Percentiles rank a stretch among this genome's conserved stretches.
These are phyloP conservation scores for Stramenopiles sp. DNA, from an alignment of 352 stramenopile genomes.

Conservation along the genomic window DNA sequence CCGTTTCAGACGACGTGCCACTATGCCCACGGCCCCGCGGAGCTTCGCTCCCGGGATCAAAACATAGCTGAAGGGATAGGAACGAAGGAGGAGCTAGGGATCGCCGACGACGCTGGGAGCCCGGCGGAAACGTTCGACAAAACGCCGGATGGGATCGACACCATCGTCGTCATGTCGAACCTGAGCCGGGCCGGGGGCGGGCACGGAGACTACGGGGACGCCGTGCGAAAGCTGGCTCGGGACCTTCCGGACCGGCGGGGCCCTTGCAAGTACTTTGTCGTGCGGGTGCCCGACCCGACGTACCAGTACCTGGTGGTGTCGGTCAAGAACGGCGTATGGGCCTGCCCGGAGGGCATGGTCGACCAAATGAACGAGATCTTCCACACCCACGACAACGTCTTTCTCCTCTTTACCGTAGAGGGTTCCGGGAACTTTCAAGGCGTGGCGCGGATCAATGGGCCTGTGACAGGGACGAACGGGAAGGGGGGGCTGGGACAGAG, in stretches of 20 bases:
- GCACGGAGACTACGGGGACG: no score
- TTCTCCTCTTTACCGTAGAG: slow-evolving; percentile 44
- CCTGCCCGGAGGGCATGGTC: slow-evolving; percentile 31
- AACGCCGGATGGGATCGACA: no score
- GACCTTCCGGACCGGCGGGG: slow-evolving; percentile 46
- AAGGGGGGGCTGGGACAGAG: neutral
- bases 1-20: slow-evolving; percentile 87
- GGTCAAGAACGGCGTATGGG: slow-evolving; percentile 48
- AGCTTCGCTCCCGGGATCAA: slow-evolving; percentile 57
- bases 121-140: no score
- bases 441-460: slow-evolving; percentile 32
- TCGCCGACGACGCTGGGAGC: no score
- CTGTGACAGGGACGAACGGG: neutral
- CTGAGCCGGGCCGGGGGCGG: neutral
- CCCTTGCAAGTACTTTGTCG: slow-evolving; percentile 50
- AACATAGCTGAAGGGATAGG: slow-evolving; percentile 26
- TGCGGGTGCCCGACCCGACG: slow-evolving; percentile 47
- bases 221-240: no score
- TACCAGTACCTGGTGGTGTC: slow-evolving; percentile 54
- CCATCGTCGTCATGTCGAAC: neutral
- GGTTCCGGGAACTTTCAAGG: slow-evolving; percentile 53
- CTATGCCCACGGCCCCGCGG: slow-evolving; percentile 82
- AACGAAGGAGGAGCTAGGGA: neutral
- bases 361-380: slow-evolving; percentile 43
- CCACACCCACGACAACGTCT: slow-evolving; percentile 49